These are phyloP conservation scores for Cordyceps tenuipes DNA, from an alignment of 2,329 filamentous ascomycete genomes.

Conservation along the genomic window DNA sequence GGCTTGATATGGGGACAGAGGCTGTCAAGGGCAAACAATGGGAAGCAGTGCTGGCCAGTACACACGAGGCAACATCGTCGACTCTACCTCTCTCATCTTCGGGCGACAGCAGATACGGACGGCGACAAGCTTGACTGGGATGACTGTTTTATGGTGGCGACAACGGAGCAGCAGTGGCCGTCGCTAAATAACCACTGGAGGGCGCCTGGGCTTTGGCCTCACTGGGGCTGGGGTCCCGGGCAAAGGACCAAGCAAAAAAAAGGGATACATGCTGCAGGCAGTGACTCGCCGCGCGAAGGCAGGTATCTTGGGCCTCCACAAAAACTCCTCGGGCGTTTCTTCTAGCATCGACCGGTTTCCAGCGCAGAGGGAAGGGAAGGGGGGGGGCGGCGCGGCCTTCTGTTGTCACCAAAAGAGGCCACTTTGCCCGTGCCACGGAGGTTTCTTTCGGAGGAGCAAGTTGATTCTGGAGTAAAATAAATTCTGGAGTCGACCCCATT, in stretches of 20 bases:
- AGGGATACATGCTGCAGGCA: neutral
- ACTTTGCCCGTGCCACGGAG: neutral
- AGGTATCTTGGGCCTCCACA: neutral
- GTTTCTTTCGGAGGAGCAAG: no score
- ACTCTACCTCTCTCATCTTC: no score
- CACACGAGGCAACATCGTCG: no score
- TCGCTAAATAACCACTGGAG: neutral
- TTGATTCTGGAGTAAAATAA: no score
- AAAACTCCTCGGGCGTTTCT: no score
- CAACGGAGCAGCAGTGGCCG: conserved; percentile 1
- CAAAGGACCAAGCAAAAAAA: neutral
- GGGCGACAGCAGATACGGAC: neutral
- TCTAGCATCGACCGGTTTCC: conserved; percentile 7
- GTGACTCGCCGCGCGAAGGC: no score
- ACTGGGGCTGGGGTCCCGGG: neutral
- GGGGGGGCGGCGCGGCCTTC: no score
- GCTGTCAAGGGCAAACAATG: neutral
- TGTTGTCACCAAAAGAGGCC: neutral
- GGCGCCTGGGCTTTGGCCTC: no score
- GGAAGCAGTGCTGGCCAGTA: neutral
- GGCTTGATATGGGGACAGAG: neutral
- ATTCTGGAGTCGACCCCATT: no score
- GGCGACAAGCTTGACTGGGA: neutral
- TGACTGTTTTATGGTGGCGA: conserved; percentile 7
- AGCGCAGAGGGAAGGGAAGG: neutral